phyloP scores from a whole-genome alignment of 1,284 basidiomycete genomes.

The Tylopilus orsonianus region DNA sequence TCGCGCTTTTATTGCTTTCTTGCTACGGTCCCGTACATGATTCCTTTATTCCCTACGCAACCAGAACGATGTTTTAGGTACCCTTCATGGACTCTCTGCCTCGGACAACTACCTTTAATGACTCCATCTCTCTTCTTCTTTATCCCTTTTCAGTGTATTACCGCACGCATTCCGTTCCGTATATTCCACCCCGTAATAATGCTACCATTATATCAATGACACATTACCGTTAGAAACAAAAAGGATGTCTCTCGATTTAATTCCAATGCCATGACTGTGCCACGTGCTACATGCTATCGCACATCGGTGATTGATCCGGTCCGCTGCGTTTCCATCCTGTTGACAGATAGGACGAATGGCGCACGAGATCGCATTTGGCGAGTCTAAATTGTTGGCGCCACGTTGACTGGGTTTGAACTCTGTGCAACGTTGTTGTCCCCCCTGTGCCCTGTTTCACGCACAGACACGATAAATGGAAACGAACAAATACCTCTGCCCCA shows the following conservation, averaged over 20 bases:
- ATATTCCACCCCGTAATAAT: slow-evolving; percentile 28
- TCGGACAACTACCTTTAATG: slow-evolving; percentile 25
- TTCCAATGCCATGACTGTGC: slow-evolving; percentile 12
- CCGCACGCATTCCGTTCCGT: slow-evolving; percentile 20
- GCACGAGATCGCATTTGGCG: slow-evolving; percentile 18
- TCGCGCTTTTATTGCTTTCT: background rate
- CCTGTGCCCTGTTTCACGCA: slow-evolving; percentile 29
- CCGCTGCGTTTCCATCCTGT: slow-evolving; percentile 20
- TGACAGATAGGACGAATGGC: too few relatives aligned
- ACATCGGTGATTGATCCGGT: slow-evolving; percentile 24
- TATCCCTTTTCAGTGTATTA: slow-evolving; percentile 22
- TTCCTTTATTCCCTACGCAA: slow-evolving; percentile 12
- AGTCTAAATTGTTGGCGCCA: slow-evolving; percentile 20
- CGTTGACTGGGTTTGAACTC: slow-evolving; percentile 26
- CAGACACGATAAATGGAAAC: background rate
- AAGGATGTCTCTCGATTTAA: slow-evolving; percentile 14
- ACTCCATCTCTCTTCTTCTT: slow-evolving; percentile 4
- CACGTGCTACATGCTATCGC: slow-evolving; percentile 11
- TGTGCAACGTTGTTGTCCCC: background rate
- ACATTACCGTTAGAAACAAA: slow-evolving; percentile 25
- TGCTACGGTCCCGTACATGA: slow-evolving; percentile 1
- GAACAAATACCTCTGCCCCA: background rate
- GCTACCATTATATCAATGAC: slow-evolving; percentile 25
- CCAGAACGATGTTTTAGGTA: slow-evolving; percentile 32
- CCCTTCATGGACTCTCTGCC: slow-evolving; percentile 20